Conservation (phyloP, 345 rosid species). For the Camelina hispida region DNA sequence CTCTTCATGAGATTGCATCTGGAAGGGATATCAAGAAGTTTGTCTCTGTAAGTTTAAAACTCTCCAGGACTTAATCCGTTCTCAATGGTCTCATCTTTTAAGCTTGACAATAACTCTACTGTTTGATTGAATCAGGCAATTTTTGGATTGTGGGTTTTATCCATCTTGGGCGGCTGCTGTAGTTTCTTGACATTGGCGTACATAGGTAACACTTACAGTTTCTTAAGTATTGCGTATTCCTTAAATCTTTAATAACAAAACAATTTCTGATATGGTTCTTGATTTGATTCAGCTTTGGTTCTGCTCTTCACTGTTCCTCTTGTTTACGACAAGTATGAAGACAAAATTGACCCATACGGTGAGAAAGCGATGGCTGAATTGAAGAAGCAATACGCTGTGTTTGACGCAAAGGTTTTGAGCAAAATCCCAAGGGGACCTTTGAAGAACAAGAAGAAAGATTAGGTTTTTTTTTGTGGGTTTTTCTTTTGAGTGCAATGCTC, state of each 20-base stretch:
- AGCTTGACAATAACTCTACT: background rate
- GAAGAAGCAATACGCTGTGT: conserved; percentile 76
- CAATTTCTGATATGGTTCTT: background rate
- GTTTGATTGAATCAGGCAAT: conserved; percentile 57
- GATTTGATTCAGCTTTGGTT: conserved; percentile 56
- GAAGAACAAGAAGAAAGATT: conserved; percentile 70
- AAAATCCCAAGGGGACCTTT: conserved; percentile 70
- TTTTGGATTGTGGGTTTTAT: conserved; percentile 69
- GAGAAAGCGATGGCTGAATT: conserved; percentile 79
- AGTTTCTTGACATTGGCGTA: conserved; percentile 77
- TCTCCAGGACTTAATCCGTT: too few relatives aligned
- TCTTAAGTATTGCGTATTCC: background rate
- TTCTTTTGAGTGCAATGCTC: background rate
- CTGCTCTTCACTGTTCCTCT: conserved; percentile 87
- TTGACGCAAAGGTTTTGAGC: conserved; percentile 71
- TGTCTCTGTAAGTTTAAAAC: conserved; percentile 60
- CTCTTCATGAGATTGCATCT: conserved; percentile 78
- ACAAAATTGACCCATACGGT: conserved; percentile 67
- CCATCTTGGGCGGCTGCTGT: conserved; percentile 70
- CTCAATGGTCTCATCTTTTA: background rate
- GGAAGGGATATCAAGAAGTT: conserved; percentile 95
- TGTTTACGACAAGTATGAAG: conserved; percentile 85
- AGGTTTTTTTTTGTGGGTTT: conserved; percentile 31
- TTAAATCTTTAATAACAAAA: too few relatives aligned
- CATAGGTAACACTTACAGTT: conserved; percentile 52